phyloP scores from a whole-genome alignment of 2,329 filamentous ascomycete species.

The Thielaviopsis cerberus region DNA sequence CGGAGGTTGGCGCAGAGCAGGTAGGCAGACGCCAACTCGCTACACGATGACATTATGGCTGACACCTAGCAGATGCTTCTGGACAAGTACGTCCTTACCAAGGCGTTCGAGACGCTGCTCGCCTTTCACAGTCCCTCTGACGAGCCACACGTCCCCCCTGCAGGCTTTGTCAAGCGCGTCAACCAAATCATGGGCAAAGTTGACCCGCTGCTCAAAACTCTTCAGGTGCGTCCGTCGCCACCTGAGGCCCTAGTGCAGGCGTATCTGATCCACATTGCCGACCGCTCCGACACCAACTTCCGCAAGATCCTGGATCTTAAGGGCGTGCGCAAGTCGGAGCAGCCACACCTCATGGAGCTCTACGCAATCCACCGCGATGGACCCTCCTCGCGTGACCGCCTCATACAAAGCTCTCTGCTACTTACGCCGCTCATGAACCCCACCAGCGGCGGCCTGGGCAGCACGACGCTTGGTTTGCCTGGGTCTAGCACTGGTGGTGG shows the following conservation, averaged over 20 bases:
- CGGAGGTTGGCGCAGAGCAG: constrained; percentile 86
- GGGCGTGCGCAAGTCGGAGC: constrained; percentile 70
- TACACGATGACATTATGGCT: not conserved
- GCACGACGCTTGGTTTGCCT: constrained; percentile 9
- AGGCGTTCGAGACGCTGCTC: constrained; percentile 54
- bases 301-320: constrained; percentile 91
- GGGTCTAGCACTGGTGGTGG: not conserved
- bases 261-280: constrained; percentile 90
- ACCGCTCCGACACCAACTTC: constrained; percentile 88
- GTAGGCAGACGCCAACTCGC: constrained; percentile 24
- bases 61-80: constrained; percentile 55
- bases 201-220: constrained; percentile 83
- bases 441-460: constrained; percentile 20
- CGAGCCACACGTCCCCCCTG: constrained; percentile 22
- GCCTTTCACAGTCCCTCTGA: constrained; percentile 31
- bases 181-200: constrained; percentile 69
- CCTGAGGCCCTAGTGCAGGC: constrained; percentile 90
- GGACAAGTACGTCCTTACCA: constrained; percentile 79
- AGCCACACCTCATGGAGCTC: constrained; percentile 65
- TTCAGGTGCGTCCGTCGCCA: constrained; percentile 81
- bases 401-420: constrained; percentile 52
- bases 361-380: constrained; percentile 67
- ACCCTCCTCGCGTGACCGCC: constrained; percentile 42
- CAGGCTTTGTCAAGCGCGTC: constrained; percentile 68
- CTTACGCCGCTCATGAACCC: constrained; percentile 45